Conservation (phyloP, 805 yeast genomes). For the Metschnikowia gelsemii region DNA sequence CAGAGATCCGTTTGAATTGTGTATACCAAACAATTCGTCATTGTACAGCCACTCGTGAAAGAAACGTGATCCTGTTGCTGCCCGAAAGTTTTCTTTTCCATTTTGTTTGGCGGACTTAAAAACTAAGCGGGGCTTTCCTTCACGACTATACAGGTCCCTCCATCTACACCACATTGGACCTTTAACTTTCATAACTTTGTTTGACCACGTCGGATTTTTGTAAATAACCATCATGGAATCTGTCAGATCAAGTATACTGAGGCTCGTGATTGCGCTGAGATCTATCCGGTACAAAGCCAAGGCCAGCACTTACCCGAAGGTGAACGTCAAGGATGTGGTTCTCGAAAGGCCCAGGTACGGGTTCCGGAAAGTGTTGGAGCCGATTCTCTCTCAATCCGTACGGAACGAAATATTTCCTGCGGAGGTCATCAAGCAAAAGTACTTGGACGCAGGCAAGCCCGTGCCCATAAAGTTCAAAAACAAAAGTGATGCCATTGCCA, state of each 20-base stretch:
- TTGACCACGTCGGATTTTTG: no score
- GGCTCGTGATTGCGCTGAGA: constrained; percentile 11
- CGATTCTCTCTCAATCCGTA: constrained; percentile 39
- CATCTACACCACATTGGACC: no score
- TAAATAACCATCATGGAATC: constrained; percentile 5
- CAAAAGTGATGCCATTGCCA: constrained; percentile 36
- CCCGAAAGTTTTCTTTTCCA: no score
- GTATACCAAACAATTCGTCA: no score
- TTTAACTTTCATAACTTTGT: no score
- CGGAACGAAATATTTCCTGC: constrained; percentile 43
- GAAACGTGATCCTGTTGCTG: no score
- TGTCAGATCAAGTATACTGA: constrained; percentile 7
- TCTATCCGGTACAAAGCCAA: constrained; percentile 32
- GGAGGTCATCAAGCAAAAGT: constrained; percentile 33
- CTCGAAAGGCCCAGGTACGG: constrained; percentile 40
- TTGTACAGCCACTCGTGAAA: no score
- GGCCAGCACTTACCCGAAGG: constrained; percentile 38
- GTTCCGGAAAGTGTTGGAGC: constrained; percentile 38
- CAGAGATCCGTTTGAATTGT: no score
- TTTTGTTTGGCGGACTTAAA: no score
- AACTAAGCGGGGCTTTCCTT: no score
- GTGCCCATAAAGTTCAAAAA: constrained; percentile 41
- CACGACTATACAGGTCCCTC: background rate
- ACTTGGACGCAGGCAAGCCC: constrained; percentile 40
- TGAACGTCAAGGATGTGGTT: constrained; percentile 38